Percentiles rank a stretch among this genome's conserved stretches.
Conservation (phyloP, 495 filamentous ascomycete genomes). For the Hypoxylon intermedium region DNA sequence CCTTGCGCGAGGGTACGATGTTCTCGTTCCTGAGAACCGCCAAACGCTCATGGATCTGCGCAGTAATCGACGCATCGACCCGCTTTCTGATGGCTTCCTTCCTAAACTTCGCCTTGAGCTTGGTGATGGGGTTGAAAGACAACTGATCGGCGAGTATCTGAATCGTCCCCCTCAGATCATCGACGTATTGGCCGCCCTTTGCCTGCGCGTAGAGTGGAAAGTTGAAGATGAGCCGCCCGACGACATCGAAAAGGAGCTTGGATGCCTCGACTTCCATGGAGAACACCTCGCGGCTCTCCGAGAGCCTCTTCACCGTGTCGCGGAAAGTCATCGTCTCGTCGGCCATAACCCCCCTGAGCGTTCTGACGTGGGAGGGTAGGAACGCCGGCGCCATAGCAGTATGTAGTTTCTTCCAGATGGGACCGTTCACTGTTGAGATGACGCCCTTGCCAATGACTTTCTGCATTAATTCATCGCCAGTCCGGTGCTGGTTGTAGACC, state of each 20-base stretch:
- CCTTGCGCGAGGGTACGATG: constrained; percentile 22
- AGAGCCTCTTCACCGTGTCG: constrained; percentile 6
- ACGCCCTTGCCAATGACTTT: constrained; percentile 13
- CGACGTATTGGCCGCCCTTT: background rate
- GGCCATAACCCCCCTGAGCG: constrained; percentile 19
- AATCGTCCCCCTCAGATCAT: constrained; percentile 6
- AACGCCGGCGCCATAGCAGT: constrained; percentile 36
- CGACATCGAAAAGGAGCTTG: constrained; percentile 25
- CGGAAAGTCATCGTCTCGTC: constrained; percentile 29
- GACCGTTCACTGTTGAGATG: constrained; percentile 27
- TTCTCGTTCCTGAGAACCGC: constrained; percentile 13
- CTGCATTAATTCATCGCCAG: constrained; percentile 9
- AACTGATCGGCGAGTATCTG: constrained; percentile 4
- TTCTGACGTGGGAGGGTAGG: constrained; percentile 17
- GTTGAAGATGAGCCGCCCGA: constrained; percentile 30
- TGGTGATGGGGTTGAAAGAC: constrained; percentile 7
- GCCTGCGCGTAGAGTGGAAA: constrained; percentile 6
- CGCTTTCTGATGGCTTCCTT: background rate
- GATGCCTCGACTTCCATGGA: constrained; percentile 5
- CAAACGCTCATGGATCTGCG: constrained; percentile 4
- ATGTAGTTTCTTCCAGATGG: constrained; percentile 36
- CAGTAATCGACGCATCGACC: constrained; percentile 10
- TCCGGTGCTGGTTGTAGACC: constrained; percentile 15
- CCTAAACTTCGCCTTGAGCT: constrained; percentile 4
- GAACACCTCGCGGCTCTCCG: constrained; percentile 8